phyloP scores from a whole-genome alignment of 1,284 basidiomycete genomes.

The Sanghuangporus baumii region DNA sequence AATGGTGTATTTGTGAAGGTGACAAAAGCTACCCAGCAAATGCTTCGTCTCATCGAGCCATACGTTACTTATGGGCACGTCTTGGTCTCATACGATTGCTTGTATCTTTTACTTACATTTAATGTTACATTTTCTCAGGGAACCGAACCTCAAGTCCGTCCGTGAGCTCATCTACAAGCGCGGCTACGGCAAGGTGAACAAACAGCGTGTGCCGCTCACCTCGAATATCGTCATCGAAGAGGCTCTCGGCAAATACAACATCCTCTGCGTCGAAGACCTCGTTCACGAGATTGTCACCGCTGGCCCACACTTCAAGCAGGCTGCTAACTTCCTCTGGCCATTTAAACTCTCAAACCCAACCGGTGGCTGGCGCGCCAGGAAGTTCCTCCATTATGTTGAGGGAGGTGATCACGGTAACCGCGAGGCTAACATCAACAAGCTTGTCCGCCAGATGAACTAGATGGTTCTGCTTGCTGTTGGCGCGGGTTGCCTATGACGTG shows the following conservation, averaged over 20 bases:
- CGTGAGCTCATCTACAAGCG: slow-evolving; percentile 99
- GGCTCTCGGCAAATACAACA: slow-evolving; percentile 90
- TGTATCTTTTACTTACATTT: neutral
- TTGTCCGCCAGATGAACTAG: slow-evolving; percentile 96
- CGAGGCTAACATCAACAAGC: slow-evolving; percentile 94
- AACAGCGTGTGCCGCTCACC: slow-evolving; percentile 93
- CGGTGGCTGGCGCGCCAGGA: slow-evolving; percentile 95
- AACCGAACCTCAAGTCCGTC: slow-evolving; percentile 94
- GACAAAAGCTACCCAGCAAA: slow-evolving; percentile 94
- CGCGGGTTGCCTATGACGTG: neutral
- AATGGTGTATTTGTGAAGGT: slow-evolving; percentile 99
- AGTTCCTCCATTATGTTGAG: slow-evolving; percentile 94
- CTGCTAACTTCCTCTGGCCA: slow-evolving; percentile 95
- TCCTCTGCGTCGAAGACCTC: slow-evolving; percentile 97
- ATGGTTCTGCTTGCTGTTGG: neutral
- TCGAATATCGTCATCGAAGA: slow-evolving; percentile 95
- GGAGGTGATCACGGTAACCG: slow-evolving; percentile 97
- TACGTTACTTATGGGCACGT: slow-evolving; percentile 93
- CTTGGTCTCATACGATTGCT: neutral
- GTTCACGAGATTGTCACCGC: slow-evolving; percentile 96
- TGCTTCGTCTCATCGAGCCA: slow-evolving; percentile 96
- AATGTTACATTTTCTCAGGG: slow-evolving; percentile 38
- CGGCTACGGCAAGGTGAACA: slow-evolving; percentile 98
- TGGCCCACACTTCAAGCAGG: slow-evolving; percentile 99
- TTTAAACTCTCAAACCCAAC: slow-evolving; percentile 99